These are phyloP conservation scores for Middelhovenomyces tepae DNA, from an alignment of 805 yeast genomes.

Conservation along the genomic window DNA sequence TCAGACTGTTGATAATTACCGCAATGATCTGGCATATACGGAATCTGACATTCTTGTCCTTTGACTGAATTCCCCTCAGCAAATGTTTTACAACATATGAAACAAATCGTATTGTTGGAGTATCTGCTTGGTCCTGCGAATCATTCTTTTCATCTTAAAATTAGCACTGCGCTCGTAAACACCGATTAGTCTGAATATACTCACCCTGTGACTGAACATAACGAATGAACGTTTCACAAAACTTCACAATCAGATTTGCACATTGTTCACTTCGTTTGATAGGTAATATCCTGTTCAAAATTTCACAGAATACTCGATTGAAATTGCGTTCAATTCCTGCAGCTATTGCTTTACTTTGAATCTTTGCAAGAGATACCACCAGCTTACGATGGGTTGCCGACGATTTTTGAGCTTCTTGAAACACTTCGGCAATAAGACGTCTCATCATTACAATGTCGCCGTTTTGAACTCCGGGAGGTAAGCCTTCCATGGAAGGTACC, in stretches of 20 bases:
- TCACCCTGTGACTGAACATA: too few relatives aligned
- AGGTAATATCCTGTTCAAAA: conserved; percentile 57
- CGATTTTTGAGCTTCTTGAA: conserved; percentile 71
- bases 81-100: conserved; percentile 56
- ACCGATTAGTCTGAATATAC: too few relatives aligned
- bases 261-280: conserved; percentile 59
- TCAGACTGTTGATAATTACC: conserved; percentile 57
- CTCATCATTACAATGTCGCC: too few relatives aligned
- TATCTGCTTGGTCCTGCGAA: conserved; percentile 31
- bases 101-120: conserved; percentile 43
- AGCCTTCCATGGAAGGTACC: too few relatives aligned
- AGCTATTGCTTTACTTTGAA: conserved; percentile 47
- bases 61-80: conserved; percentile 69
- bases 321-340: conserved; percentile 51
- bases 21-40: conserved; percentile 72
- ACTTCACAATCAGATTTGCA: conserved; percentile 70
- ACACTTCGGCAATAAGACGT: conserved; percentile 41
- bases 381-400: conserved; percentile 72
- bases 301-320: conserved; percentile 46
- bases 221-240: conserved; percentile 51
- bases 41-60: conserved; percentile 67
- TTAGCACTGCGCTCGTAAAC: too few relatives aligned
- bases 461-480: too few relatives aligned
- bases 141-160: conserved; percentile 27
- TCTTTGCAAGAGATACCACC: conserved; percentile 45